Percentiles rank a stretch among this genome's conserved stretches.
phyloP scores from a whole-genome alignment of 2,329 filamentous ascomycete species.

The Colletotrichum lentis region DNA sequence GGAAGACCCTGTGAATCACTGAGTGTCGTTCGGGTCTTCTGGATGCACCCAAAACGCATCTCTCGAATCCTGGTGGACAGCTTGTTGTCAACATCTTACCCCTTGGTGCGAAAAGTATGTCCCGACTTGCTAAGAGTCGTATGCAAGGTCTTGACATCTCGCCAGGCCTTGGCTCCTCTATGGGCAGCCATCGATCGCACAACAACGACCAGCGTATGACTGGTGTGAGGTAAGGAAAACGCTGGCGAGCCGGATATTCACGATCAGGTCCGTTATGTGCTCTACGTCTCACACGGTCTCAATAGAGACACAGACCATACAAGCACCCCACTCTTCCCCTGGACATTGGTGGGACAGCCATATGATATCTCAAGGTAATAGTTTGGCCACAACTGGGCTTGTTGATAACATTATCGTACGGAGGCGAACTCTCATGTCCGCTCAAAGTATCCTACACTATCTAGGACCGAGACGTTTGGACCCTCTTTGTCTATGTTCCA shows the following conservation, averaged over 20 bases:
- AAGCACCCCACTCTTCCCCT: too few species aligned
- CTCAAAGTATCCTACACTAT: constrained; percentile 23
- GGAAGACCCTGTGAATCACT: too few species aligned
- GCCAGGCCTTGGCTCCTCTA: too few species aligned
- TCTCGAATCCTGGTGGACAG: too few species aligned
- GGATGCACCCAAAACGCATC: too few species aligned
- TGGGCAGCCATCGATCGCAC: too few species aligned
- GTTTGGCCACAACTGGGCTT: constrained; percentile 6
- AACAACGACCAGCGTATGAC: not conserved
- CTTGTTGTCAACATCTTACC: too few species aligned
- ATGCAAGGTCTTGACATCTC: too few species aligned
- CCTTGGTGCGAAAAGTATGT: not conserved
- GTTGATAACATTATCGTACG: constrained; percentile 23
- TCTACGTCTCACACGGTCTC: not conserved
- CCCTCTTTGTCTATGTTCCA: not conserved
- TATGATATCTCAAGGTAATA: not conserved
- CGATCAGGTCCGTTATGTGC: not conserved
- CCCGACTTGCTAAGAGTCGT: too few species aligned
- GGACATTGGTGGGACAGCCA: not conserved
- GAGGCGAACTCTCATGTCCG: constrained; percentile 1
- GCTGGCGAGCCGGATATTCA: not conserved
- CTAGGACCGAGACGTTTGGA: not conserved
- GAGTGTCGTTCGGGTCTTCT: too few species aligned
- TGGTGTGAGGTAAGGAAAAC: not conserved
- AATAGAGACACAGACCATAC: not conserved